Evolutionary conservation across 2,329 filamentous ascomycete species (phyloP), one percentile per base, ranked within the genome.

Genomic region (Dothistroma septosporum): DNA sequence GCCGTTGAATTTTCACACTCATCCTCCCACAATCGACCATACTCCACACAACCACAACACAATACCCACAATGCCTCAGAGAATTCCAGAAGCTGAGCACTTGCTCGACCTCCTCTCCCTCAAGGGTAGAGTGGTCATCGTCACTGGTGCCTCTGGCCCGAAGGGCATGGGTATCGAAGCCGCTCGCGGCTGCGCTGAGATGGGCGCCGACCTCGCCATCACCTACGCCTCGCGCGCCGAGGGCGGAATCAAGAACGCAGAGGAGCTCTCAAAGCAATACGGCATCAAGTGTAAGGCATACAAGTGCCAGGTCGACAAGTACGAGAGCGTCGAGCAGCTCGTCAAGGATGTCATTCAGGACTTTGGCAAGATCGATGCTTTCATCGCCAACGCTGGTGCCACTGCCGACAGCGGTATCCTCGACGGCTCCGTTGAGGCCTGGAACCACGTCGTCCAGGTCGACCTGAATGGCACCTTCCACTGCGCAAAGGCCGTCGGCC

Each of bases 401-500:
- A 90, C 88, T 6, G 87, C 88, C 67, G 82, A 87, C 77, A 79
- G 78, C 58, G 88, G 87, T 60, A 82, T 90, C 71, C 79, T 90
- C 53, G 88, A 91, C 64, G 85, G 85, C 72, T 83, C 85, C 24
- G 85, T 89, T 22, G 82, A 87, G 71, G 89, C 91, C 72, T 85
- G 86, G 73, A 86, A 92, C 73, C 84, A 86, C 75, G 90, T 96
- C 80, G 82, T 96, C 75, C 84, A 89, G 69, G 87, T 93, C 71
- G 95, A 97, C 76, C 82, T 96, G 68, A 94, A 87, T n/a, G 92
- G 92, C 12, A 86, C 83, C 31, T 90, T 91, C 77, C 85, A 92
- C 83, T 95, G 91, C 64, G 91, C 91, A 28, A 90, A 93, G 79
- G 91, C 91, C 21, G 90, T 91, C n/a, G 92, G 92, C 35, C 83